Conservation (phyloP, 2,329 filamentous ascomycete species). For the Fusarium marasasianum region DNA sequence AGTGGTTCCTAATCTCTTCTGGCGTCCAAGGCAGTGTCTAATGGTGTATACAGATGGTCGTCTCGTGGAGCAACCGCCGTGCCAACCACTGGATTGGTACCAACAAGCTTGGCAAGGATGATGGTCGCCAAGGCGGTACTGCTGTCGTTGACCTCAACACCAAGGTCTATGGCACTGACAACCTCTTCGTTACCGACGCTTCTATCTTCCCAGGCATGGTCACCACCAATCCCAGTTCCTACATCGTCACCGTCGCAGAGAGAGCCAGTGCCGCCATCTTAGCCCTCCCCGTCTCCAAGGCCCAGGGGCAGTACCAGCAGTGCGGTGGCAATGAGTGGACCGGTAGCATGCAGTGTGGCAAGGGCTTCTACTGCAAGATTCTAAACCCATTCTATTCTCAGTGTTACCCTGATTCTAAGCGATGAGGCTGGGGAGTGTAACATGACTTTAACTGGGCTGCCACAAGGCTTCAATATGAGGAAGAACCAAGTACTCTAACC, state of each 20-base stretch:
- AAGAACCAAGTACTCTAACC: not conserved
- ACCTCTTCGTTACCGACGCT: slow-evolving; percentile 3
- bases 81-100: slow-evolving; percentile 19
- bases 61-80: slow-evolving; percentile 13
- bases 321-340: slow-evolving; percentile 7
- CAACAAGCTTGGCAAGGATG: slow-evolving; percentile 13
- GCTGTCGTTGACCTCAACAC: slow-evolving; percentile 18
- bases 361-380: slow-evolving; percentile 5
- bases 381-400: not conserved
- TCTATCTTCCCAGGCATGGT: slow-evolving; percentile 15
- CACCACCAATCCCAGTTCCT: not conserved
- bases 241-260: not conserved
- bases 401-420: not conserved
- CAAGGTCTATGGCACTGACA: slow-evolving; percentile 13
- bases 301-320: slow-evolving; percentile 2
- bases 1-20: not conserved
- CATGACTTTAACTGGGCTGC: too few species aligned
- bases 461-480: not conserved
- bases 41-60: not conserved
- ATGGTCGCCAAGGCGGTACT: not conserved
- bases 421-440: not conserved
- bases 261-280: slow-evolving; percentile 7
- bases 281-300: slow-evolving; percentile 1
- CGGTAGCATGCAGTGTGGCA: slow-evolving; percentile 4
- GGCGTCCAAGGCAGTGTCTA: not conserved